Evolutionary conservation across 345 rosid genomes (phyloP), one percentile per base, ranked within the genome.

Genomic region (Sapria himalayana): DNA sequence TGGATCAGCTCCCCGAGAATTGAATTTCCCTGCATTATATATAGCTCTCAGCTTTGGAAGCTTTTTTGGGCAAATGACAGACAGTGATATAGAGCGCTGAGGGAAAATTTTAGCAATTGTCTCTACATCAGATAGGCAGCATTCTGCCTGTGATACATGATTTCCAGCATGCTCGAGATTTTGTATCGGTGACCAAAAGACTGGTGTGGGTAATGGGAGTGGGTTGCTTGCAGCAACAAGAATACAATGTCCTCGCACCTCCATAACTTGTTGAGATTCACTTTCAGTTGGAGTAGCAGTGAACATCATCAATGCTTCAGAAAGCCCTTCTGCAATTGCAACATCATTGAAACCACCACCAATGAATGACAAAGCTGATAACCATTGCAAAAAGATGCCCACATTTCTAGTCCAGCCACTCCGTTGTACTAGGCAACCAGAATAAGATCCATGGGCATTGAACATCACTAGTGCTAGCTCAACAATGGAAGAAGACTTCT

Each of bases 281-380:
- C 63, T 72, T 44, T 78, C 93, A 43, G 56, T 73, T 36, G 66
- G 52, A 51, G 48, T 37, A 33, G 38, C 25, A 37, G 71, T 50
- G 62, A 89, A 82, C 93, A 82, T 79, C 98, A 89, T 89, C 44
- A 82, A 50, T 38, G 98, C 95, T 63, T 89, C 95, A 40, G 93
- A 65, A 56, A 89, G 93, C 46, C 98, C 95, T 67, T 89, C 95
- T 1, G 98, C 98, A 55, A 86, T 79, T 25, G 95, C 99, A 52
- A 69, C 93, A 46, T 89, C 92, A 52, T 54, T 69, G 58, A 89
- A 89, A 66, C 95, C 95, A 55, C 92, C 93, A 55, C 95, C 95
- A 43, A 68, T 48, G 69, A 82, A 84, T 16, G 78, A 76, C 39
- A 89, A 55, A 37, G 74, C 65, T 14, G 66, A 71, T 38, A 89